Evolutionary conservation across 2,329 filamentous ascomycete genomes (phyloP).

Genomic region (Curvularia spicifera): DNA sequence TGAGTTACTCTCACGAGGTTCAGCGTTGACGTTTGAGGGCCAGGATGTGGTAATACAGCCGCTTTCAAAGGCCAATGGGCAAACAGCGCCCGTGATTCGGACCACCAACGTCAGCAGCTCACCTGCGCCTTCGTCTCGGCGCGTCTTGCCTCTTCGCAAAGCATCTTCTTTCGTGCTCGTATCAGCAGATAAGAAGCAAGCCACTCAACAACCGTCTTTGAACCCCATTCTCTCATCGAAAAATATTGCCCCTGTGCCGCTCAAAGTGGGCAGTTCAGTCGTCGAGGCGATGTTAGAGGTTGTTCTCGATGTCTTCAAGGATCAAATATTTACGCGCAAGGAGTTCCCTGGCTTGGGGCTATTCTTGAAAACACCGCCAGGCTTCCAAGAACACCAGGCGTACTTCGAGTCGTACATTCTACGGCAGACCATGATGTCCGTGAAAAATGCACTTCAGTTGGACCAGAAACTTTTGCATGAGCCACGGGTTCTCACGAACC

Average conservation of each 20-base stretch:
- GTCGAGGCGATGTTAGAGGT: constrained; percentile 80
- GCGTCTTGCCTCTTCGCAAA: constrained; percentile 72
- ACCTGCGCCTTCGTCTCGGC: constrained; percentile 43
- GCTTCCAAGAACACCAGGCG: constrained; percentile 91
- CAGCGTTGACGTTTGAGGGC: constrained; percentile 82
- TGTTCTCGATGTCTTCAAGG: constrained; percentile 78
- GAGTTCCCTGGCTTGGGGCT: constrained; percentile 89
- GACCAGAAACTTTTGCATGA: constrained; percentile 77
- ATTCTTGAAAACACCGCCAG: constrained; percentile 86
- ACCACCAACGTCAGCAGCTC: constrained; percentile 65
- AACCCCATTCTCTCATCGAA: constrained; percentile 67
- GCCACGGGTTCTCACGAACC: constrained; percentile 82
- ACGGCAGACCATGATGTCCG: constrained; percentile 72
- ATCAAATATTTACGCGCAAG: constrained; percentile 83
- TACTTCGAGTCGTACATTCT: constrained; percentile 94
- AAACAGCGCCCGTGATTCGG: constrained; percentile 70
- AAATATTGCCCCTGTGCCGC: constrained; percentile 55
- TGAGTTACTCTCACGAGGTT: constrained; percentile 84
- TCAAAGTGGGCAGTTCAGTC: constrained; percentile 69
- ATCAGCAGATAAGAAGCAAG: constrained; percentile 67
- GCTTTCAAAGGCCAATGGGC: constrained; percentile 65
- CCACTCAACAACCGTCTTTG: constrained; percentile 67
- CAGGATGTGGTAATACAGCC: constrained; percentile 84
- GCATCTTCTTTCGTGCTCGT: constrained; percentile 92
- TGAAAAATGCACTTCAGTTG: constrained; percentile 72